Evolutionary conservation across 129 eudicot species (phyloP).

Genomic region (Rutidosis leptorrhynchoides): DNA sequence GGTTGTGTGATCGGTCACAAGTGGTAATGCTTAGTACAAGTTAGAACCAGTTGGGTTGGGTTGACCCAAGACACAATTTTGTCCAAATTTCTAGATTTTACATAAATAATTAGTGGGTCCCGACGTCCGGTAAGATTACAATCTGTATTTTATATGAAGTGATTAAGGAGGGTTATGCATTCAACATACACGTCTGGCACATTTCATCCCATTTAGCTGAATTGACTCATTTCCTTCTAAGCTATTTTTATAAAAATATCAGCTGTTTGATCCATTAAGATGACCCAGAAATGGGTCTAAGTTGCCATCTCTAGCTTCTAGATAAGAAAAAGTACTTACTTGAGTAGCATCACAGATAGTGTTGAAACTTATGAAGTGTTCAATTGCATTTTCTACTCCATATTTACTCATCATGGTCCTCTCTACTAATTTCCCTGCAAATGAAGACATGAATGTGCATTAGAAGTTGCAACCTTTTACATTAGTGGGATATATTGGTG

Average conservation of each 20-base stretch:
- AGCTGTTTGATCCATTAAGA: neutral
- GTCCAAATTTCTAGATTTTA: neutral
- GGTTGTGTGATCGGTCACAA: neutral
- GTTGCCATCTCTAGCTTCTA: neutral
- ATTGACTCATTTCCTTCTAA: neutral
- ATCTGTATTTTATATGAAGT: neutral
- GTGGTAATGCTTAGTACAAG: neutral
- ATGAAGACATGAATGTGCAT: neutral
- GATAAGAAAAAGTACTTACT: slow-evolving; percentile 33
- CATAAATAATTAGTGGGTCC: neutral
- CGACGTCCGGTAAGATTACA: neutral
- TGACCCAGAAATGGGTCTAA: neutral
- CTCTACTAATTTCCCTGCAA: slow-evolving; percentile 70
- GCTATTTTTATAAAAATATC: neutral
- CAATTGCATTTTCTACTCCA: slow-evolving; percentile 68
- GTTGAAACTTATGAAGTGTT: slow-evolving; percentile 84
- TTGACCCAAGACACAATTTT: neutral
- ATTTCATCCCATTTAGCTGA: neutral
- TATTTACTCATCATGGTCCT: slow-evolving; percentile 83
- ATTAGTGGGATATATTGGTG: neutral
- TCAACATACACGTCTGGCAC: neutral
- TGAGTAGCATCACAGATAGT: slow-evolving; percentile 96
- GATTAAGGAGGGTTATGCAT: neutral
- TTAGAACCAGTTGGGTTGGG: neutral
- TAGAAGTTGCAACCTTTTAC: slow-evolving; percentile 1